Conservation (phyloP, 2,329 filamentous ascomycete species). For the Colletotrichum sp. region DNA sequence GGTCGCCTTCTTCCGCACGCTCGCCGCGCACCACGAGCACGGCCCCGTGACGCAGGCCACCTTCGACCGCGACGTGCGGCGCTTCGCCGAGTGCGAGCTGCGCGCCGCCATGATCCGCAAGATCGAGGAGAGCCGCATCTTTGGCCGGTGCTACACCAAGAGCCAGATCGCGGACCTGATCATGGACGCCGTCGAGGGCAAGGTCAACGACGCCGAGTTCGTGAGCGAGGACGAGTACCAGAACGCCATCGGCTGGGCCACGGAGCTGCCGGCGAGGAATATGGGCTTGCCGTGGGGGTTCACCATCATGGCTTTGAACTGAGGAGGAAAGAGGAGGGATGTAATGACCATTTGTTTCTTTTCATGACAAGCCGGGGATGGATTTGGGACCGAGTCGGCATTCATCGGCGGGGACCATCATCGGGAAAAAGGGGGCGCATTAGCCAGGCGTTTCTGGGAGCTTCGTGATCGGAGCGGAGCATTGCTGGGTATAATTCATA, state of each 20-base stretch:
- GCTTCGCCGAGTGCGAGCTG: conserved; percentile 34
- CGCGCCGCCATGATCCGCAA: conserved; percentile 31
- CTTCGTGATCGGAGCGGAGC: conserved; percentile 11
- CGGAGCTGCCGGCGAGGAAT: conserved; percentile 35
- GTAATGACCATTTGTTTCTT: background rate
- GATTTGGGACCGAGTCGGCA: background rate
- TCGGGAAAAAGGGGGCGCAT: background rate
- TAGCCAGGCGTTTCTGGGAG: conserved; percentile 13
- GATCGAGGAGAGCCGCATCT: conserved; percentile 33
- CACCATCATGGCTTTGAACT: conserved; percentile 42
- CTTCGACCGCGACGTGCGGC: conserved; percentile 32
- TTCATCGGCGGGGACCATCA: background rate
- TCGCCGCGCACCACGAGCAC: conserved; percentile 21
- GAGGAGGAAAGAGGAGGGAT: background rate
- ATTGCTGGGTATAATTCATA: conserved; percentile 22
- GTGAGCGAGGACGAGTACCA: conserved; percentile 23
- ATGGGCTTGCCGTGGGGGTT: conserved; percentile 43
- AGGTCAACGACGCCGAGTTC: conserved; percentile 11
- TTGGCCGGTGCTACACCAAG: conserved; percentile 37
- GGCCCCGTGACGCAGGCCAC: conserved; percentile 23
- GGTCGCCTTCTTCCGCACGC: conserved; percentile 31
- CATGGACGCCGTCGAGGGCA: conserved; percentile 30
- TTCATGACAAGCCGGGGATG: background rate
- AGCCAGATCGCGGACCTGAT: conserved; percentile 36
- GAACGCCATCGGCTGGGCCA: conserved; percentile 30